These are phyloP conservation scores for Pseudogymnoascus sp. DNA, from an alignment of 2,329 filamentous ascomycete genomes.

Conservation along the genomic window DNA sequence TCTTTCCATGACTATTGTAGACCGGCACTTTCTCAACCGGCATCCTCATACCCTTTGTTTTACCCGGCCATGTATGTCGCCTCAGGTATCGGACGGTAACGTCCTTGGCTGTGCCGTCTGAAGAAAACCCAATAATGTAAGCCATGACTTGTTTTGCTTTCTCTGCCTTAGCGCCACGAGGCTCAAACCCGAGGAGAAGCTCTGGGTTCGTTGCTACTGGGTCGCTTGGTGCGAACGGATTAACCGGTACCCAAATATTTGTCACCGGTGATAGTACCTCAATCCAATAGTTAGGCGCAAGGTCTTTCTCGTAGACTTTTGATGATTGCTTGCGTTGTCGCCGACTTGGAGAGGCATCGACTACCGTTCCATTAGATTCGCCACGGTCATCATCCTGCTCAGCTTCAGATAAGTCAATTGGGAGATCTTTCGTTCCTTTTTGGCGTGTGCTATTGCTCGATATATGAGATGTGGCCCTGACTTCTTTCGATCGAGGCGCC, in stretches of 20 bases:
- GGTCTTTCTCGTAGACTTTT: constrained; percentile 60
- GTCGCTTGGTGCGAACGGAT: constrained; percentile 58
- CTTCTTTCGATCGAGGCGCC: constrained; percentile 14
- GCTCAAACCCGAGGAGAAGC: constrained; percentile 66
- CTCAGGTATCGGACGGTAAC: constrained; percentile 88
- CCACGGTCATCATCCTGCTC: constrained; percentile 43
- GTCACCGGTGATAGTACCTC: constrained; percentile 80
- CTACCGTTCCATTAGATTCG: constrained; percentile 42
- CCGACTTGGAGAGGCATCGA: constrained; percentile 39
- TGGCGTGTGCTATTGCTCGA: constrained; percentile 16
- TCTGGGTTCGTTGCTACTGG: constrained; percentile 64
- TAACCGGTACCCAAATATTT: constrained; percentile 69
- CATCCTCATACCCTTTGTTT: constrained; percentile 78
- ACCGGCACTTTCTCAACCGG: constrained; percentile 72
- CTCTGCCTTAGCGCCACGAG: constrained; percentile 73
- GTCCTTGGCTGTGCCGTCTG: constrained; percentile 86
- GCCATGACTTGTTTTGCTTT: constrained; percentile 82
- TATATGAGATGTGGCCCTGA: constrained; percentile 17
- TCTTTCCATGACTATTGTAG: constrained; percentile 66
- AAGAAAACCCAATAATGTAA: constrained; percentile 75
- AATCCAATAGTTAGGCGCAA: constrained; percentile 86
- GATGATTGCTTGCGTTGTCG: constrained; percentile 15
- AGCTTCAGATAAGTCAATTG: constrained; percentile 36
- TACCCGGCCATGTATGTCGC: constrained; percentile 71
- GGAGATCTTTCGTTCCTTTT: constrained; percentile 25